Evolutionary conservation across 495 filamentous ascomycete genomes (phyloP).

Genomic region (Neurospora sp.): DNA sequence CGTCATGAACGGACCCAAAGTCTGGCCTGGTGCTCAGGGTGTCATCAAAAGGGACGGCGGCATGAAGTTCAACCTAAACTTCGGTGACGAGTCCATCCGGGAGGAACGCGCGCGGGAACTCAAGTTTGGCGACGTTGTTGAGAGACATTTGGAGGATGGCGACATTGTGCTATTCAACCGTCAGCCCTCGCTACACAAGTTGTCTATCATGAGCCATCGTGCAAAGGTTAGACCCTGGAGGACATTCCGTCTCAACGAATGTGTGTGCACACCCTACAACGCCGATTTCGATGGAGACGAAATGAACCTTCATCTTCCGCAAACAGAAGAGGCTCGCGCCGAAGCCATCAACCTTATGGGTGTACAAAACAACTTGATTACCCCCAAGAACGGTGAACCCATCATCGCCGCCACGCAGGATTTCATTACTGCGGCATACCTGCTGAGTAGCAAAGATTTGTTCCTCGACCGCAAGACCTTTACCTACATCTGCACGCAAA

Average conservation of each 20-base stretch:
- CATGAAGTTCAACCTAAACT: conserved; percentile 65
- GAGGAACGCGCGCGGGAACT: conserved; percentile 58
- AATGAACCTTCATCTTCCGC: conserved; percentile 99
- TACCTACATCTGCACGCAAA: conserved; percentile 81
- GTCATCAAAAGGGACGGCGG: conserved; percentile 58
- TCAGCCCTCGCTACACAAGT: conserved; percentile 94
- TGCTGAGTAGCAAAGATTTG: conserved; percentile 83
- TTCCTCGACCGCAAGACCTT: conserved; percentile 85
- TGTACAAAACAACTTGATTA: conserved; percentile 90
- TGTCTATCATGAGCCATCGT: conserved; percentile 91
- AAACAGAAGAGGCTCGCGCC: conserved; percentile 89
- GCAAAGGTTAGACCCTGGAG: conserved; percentile 90
- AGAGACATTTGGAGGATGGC: conserved; percentile 89
- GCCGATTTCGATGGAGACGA: conserved; percentile 99
- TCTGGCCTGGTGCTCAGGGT: conserved; percentile 81
- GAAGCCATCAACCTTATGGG: conserved; percentile 97
- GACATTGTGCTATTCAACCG: conserved; percentile 98
- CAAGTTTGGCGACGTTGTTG: conserved; percentile 76
- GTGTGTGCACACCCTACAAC: conserved; percentile 97
- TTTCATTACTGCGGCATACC: conserved; percentile 91
- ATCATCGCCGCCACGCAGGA: conserved; percentile 98
- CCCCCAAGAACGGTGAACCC: conserved; percentile 94
- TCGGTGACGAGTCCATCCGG: conserved; percentile 42
- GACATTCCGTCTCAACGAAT: conserved; percentile 95
- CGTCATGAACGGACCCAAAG: conserved; percentile 59